Base-by-base conservation (phyloP, 495 filamentous ascomycete genomes). In the Lentithecium fluviatile region DNA sequence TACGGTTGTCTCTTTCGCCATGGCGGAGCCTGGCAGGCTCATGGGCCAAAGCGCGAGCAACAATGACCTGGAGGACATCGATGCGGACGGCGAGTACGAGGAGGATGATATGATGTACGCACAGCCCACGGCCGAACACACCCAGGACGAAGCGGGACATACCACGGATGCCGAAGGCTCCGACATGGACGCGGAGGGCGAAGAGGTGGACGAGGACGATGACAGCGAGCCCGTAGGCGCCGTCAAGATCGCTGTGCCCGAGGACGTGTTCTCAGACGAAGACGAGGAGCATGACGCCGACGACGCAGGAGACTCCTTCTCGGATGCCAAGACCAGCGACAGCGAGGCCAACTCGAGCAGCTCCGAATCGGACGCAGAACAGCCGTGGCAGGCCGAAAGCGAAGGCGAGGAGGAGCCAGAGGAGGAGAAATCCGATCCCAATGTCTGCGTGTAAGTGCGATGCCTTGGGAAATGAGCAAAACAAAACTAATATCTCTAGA, bases 181-280 rank as follows among this genome's bases (percentile, higher is more conserved):
- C 15, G 74, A 76, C 38, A 66, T 65, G 13, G 72, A 74, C 57
- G 74, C 65, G n/a, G 73, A 76, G 45, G 68, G 69, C 7, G 71
- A 71, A 32, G 69, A 76, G 21, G 72, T 69, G 46, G 74, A 70
- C 57, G 73, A 77, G 32, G 78, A 75, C 42, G 78, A 75, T 38
- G 74, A 67, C 47, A 74, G 75, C 23, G 88, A 89, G 69, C 82
- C 85, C 17, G 88, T 91, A 48, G 87, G 87, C 1, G 86, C 88
- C 17, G 88, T 92, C 6, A 90, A 91, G 67, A 79, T 87, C 21
- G 58, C 69, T 15, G 64, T 56, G 46, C 32, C 19, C 6, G 52
- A 56, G n/a, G 47, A 59, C 6, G 45, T 21, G 8, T 52, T 32
- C 15, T 62, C 60, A 11, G 66, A 60, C 2, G 71, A 71, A 15